A percentile compares a stretch with the other conserved stretches of the same genome.
These are phyloP conservation scores for Boletus vermiculosoides DNA, from an alignment of 768 basidiomycete species.

Conservation along the genomic window DNA sequence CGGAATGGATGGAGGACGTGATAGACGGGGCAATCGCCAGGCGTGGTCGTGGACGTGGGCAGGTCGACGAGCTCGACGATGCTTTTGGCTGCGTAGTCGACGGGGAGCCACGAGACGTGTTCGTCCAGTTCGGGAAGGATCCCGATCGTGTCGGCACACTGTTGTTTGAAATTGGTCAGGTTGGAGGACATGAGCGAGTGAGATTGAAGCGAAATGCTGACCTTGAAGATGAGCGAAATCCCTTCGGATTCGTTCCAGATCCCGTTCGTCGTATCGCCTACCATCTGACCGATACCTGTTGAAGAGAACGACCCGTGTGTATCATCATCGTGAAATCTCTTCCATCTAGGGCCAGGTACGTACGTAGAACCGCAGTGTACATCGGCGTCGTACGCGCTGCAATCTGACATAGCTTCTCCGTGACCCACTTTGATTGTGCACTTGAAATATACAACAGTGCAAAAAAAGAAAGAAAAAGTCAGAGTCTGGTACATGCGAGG, in stretches of 20 bases:
- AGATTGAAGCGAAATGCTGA: conserved; percentile 5
- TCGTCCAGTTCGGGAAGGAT: conserved; percentile 34
- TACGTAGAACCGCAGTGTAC: conserved; percentile 22
- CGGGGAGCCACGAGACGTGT: conserved; percentile 47
- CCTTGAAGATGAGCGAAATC: conserved; percentile 31
- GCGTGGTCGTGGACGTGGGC: neutral
- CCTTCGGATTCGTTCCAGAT: conserved; percentile 55
- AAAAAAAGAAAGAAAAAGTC: neutral
- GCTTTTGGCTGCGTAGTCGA: conserved; percentile 47
- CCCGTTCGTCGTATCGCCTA: conserved; percentile 47
- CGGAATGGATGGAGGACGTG: conserved; percentile 18
- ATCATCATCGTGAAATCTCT: too few species aligned
- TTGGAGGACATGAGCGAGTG: too few species aligned
- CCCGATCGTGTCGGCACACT: conserved; percentile 42
- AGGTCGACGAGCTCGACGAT: conserved; percentile 44
- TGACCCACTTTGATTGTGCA: conserved; percentile 49
- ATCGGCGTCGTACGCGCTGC: conserved; percentile 33
- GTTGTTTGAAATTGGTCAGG: neutral
- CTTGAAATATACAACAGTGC: conserved; percentile 5
- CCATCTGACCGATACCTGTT: conserved; percentile 55
- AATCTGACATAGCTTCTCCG: conserved; percentile 50
- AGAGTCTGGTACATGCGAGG: neutral
- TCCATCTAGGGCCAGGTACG: neutral
- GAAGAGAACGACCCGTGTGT: neutral
- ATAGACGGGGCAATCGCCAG: conserved; percentile 20